These are phyloP conservation scores for Amaranthus tricolor DNA, from an alignment of 179 eudicot genomes.

Conservation along the genomic window DNA sequence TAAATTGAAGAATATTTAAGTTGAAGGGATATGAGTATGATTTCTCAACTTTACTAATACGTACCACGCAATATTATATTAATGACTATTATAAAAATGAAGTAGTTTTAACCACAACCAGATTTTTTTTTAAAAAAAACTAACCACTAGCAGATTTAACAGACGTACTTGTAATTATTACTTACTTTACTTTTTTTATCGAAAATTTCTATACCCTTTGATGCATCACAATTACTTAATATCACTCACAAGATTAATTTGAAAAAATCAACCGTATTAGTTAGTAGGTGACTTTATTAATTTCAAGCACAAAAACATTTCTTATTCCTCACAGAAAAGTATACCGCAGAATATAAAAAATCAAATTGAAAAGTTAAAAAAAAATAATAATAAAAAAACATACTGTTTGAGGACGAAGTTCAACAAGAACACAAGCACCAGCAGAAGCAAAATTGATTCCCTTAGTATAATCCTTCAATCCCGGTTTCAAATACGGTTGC, in stretches of 20 bases:
- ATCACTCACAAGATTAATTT: background rate
- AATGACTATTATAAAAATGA: background rate
- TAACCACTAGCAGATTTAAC: constrained; percentile 12
- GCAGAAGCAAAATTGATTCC: constrained; percentile 53
- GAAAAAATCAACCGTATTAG: background rate
- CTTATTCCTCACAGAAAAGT: background rate
- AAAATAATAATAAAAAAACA: background rate
- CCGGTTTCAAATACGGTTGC: constrained; percentile 38
- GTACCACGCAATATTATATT: background rate
- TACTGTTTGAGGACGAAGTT: constrained; percentile 40
- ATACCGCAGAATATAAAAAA: constrained; percentile 3
- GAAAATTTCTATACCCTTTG: background rate
- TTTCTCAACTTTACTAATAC: too few relatives aligned
- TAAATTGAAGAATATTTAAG: too few relatives aligned
- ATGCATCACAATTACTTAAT: constrained; percentile 1
- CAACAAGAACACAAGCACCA: constrained; percentile 50
- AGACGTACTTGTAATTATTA: background rate
- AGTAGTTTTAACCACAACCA: background rate
- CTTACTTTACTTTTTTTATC: background rate
- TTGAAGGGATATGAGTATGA: too few relatives aligned
- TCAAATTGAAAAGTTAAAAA: background rate
- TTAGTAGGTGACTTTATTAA: background rate
- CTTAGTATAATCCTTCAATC: constrained; percentile 27
- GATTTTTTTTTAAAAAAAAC: too few relatives aligned
- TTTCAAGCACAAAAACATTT: background rate